Conservation (phyloP, 257 asterid genomes). For the Rhazya stricta region DNA sequence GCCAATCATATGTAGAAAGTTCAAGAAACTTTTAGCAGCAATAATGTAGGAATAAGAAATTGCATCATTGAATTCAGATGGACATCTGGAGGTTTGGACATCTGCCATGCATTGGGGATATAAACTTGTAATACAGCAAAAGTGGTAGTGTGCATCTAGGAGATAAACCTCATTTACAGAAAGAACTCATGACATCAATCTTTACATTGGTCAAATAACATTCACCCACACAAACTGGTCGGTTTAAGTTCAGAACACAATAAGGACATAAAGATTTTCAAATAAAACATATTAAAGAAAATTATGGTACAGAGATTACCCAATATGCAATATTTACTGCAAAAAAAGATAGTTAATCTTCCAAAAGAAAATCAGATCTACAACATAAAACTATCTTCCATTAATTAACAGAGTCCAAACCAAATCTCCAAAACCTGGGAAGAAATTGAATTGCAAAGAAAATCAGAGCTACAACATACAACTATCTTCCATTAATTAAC, state of each 20-base stretch:
- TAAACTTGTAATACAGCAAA: neutral
- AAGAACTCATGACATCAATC: neutral
- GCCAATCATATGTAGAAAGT: neutral
- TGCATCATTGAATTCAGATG: neutral
- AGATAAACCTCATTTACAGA: neutral
- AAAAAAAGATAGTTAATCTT: neutral
- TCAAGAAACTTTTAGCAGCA: neutral
- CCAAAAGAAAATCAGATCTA: neutral
- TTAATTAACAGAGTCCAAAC: neutral
- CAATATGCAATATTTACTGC: neutral
- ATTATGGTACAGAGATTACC: too few species aligned
- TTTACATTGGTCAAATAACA: neutral
- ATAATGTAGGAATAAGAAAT: neutral
- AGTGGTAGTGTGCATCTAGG: neutral
- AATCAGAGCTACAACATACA: neutral
- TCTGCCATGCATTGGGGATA: neutral
- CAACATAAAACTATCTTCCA: neutral
- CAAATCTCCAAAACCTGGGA: neutral
- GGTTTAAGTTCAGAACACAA: neutral
- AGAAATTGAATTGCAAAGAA: neutral
- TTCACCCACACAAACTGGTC: neutral
- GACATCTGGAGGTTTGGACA: neutral
- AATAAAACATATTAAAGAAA: neutral
- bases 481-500: neutral
- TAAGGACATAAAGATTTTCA: neutral